A percentile compares a stretch with the other conserved stretches of the same genome.
These are phyloP conservation scores for Malus hybrid DNA, from an alignment of 331 rosid species.

Conservation along the genomic window DNA sequence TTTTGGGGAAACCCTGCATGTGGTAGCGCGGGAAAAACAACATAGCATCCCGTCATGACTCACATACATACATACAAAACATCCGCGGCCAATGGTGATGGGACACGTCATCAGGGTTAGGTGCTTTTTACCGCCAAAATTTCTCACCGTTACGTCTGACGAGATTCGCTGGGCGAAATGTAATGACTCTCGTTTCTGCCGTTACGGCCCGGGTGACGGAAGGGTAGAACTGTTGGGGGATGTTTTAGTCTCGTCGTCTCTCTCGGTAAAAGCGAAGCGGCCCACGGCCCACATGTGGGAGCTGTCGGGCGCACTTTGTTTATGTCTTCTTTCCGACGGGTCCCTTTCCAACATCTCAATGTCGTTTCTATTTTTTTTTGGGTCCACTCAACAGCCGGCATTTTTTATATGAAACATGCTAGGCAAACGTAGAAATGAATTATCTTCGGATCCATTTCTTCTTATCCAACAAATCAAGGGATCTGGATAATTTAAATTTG, in stretches of 20 bases:
- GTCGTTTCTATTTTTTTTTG: background rate
- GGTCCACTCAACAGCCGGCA: background rate
- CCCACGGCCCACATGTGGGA: background rate
- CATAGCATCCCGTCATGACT: constrained; percentile 21
- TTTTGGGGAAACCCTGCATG: constrained; percentile 17
- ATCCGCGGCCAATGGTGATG: background rate
- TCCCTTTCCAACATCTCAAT: background rate
- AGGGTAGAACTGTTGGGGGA: background rate
- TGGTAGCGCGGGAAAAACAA: constrained; percentile 59
- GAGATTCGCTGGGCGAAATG: constrained; percentile 18
- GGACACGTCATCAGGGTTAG: constrained; percentile 19
- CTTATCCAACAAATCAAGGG: too few relatives aligned
- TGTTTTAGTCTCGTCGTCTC: background rate
- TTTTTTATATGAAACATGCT: too few relatives aligned
- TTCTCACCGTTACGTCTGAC: constrained; percentile 25
- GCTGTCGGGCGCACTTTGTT: background rate
- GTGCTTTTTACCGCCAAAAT: constrained; percentile 56
- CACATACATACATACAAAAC: constrained; percentile 22
- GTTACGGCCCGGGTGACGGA: constrained; percentile 12
- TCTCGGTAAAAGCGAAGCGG: background rate
- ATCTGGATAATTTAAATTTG: too few relatives aligned
- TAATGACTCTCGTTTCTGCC: background rate
- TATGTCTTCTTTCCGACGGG: constrained; percentile 1
- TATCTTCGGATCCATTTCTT: too few relatives aligned
- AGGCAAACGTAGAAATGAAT: too few relatives aligned